These are phyloP conservation scores for Backusella psychrophila DNA, from an alignment of 192 early-diverging fungal genomes.

Conservation along the genomic window DNA sequence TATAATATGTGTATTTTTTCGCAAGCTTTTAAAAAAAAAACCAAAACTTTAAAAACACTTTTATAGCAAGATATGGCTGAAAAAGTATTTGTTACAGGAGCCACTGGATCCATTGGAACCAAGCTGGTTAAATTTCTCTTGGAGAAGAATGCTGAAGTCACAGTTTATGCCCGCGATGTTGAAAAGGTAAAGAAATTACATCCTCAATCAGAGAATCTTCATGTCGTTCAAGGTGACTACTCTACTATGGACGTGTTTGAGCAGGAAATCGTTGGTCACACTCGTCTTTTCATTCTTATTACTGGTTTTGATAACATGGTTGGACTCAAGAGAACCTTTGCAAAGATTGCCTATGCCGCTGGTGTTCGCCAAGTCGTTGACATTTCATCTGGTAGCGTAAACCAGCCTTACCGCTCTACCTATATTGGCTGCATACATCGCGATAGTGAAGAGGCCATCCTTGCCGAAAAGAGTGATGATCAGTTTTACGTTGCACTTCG, in stretches of 20 bases:
- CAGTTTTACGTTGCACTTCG: slow-evolving; percentile 22
- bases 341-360: slow-evolving; percentile 16
- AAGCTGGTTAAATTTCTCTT: slow-evolving; percentile 14
- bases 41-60: too few relatives aligned
- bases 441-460: not conserved
- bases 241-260: not conserved
- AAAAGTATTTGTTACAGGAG: slow-evolving; percentile 18
- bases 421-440: not conserved
- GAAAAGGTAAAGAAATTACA: slow-evolving; percentile 1
- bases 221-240: slow-evolving; percentile 23
- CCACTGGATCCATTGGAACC: slow-evolving; percentile 20
- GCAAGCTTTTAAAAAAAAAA: too few relatives aligned
- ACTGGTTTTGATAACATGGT: not conserved
- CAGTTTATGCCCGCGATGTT: slow-evolving; percentile 13
- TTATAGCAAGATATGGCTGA: slow-evolving; percentile 2
- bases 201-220: not conserved
- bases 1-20: too few relatives aligned
- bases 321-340: not conserved
- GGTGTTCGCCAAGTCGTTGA: slow-evolving; percentile 28
- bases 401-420: not conserved
- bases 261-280: slow-evolving; percentile 8
- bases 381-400: slow-evolving; percentile 3
- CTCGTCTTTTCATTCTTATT: slow-evolving; percentile 15
- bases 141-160: not conserved
- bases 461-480: not conserved